Conservation (phyloP, 257 asterid species). For the Solanum lycopersicoides region DNA sequence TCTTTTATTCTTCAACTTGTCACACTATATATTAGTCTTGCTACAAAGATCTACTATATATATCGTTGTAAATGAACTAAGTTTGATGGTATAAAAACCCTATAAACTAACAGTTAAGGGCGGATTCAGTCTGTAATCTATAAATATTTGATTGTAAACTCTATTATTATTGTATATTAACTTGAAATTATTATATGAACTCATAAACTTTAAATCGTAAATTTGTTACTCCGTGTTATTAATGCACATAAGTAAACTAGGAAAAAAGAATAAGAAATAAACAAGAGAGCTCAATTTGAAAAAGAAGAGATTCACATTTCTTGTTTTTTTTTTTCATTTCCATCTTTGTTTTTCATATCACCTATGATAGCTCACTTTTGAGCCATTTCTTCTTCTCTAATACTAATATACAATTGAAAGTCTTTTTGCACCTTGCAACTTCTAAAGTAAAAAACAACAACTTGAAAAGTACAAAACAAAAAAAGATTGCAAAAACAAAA, state of each 20-base stretch:
- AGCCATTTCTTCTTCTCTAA: background rate
- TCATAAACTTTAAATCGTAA: background rate
- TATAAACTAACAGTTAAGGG: background rate
- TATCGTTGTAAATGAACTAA: background rate
- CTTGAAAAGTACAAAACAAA: background rate
- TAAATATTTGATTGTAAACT: background rate
- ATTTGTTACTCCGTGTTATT: background rate
- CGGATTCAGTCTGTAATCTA: background rate
- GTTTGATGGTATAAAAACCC: background rate
- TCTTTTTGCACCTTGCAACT: background rate
- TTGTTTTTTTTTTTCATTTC: background rate
- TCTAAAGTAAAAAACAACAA: background rate
- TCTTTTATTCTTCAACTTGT: background rate
- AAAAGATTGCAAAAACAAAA: background rate
- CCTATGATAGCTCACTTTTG: background rate
- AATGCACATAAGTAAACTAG: background rate
- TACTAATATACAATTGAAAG: constrained; percentile 3
- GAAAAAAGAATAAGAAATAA: background rate
- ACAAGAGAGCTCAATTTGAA: background rate
- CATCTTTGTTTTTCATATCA: background rate
- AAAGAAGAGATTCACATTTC: background rate
- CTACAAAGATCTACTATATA: background rate
- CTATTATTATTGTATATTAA: background rate
- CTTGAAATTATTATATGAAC: background rate
- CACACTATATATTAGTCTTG: background rate